Conservation (phyloP, 768 basidiomycete genomes). For the Terana coerulea region DNA sequence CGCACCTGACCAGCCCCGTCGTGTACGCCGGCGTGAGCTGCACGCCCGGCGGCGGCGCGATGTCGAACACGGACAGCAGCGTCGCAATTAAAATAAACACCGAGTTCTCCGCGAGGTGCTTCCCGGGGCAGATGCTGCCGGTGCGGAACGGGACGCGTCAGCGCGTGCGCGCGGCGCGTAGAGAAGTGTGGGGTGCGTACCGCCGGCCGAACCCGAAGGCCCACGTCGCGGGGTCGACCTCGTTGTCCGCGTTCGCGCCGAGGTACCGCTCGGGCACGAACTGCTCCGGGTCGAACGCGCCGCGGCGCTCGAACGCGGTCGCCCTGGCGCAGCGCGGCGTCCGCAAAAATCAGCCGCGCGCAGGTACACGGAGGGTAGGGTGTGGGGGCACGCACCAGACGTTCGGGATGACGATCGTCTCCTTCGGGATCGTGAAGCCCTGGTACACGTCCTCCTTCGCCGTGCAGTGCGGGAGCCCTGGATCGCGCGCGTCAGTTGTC, state of each 20-base stretch:
- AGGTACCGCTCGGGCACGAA: conserved; percentile 26
- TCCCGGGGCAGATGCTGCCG: conserved; percentile 15
- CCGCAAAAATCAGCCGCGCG: not conserved
- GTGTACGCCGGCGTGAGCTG: conserved; percentile 4
- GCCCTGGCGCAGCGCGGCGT: not conserved
- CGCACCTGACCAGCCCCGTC: conserved; percentile 8
- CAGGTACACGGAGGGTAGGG: not conserved
- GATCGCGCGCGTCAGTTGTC: not conserved
- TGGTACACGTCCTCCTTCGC: conserved; percentile 56
- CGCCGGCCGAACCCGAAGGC: conserved; percentile 18
- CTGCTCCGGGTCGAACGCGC: too few species aligned
- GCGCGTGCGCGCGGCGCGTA: too few species aligned
- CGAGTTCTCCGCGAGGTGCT: conserved; percentile 4
- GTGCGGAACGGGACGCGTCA: too few species aligned
- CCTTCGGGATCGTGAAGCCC: conserved; percentile 54
- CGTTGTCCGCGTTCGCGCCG: not conserved
- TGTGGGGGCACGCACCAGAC: conserved; percentile 23
- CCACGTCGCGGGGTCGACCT: not conserved
- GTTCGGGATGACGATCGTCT: conserved; percentile 50
- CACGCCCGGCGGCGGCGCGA: not conserved
- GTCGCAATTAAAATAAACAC: conserved; percentile 14
- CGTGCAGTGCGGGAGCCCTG: conserved; percentile 54
- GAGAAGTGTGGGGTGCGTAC: not conserved
- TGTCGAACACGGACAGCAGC: conserved; percentile 12
- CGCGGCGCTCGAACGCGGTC: too few species aligned